These are phyloP conservation scores for Drosera spatulata DNA, from an alignment of 179 eudicot species.

Conservation along the genomic window DNA sequence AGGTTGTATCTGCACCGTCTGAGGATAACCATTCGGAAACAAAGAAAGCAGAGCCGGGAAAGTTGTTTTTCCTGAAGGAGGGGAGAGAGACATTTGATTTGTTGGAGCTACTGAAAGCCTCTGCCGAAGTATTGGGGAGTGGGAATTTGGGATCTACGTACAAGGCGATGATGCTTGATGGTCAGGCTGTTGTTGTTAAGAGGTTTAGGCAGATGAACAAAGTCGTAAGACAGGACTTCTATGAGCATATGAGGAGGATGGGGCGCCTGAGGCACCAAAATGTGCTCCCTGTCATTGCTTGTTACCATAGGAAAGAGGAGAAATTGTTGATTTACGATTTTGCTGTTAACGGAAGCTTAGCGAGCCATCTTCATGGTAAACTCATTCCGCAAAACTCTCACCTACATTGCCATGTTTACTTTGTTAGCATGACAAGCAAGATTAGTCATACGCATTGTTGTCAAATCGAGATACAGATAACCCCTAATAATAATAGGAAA, in stretches of 20 bases:
- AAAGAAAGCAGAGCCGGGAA: slow-evolving; percentile 25
- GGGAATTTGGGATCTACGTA: slow-evolving; percentile 78
- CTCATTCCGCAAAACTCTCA: slow-evolving; percentile 3
- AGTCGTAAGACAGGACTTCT: slow-evolving; percentile 54
- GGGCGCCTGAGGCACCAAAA: slow-evolving; percentile 68
- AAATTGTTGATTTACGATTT: slow-evolving; percentile 65
- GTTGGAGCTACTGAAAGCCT: slow-evolving; percentile 52
- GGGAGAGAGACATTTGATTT: slow-evolving; percentile 51
- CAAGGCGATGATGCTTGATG: slow-evolving; percentile 48
- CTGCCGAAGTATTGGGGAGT: slow-evolving; percentile 88
- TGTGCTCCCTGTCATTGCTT: slow-evolving; percentile 60
- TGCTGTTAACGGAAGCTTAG: slow-evolving; percentile 58
- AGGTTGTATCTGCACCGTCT: not conserved
- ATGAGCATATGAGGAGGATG: slow-evolving; percentile 43
- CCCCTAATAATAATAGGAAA: too few relatives aligned
- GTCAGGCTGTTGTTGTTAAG: slow-evolving; percentile 51
- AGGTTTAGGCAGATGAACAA: slow-evolving; percentile 65
- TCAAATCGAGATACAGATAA: not conserved
- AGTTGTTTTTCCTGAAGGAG: slow-evolving; percentile 42
- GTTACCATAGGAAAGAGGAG: slow-evolving; percentile 69
- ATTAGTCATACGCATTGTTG: not conserved
- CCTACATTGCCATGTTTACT: not conserved
- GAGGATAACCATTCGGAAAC: slow-evolving; percentile 2
- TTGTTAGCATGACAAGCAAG: not conserved
- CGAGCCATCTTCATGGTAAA: slow-evolving; percentile 65